Evolutionary conservation across 2,329 filamentous ascomycete genomes (phyloP).

Genomic region (Purpureocillium lavendulum): DNA sequence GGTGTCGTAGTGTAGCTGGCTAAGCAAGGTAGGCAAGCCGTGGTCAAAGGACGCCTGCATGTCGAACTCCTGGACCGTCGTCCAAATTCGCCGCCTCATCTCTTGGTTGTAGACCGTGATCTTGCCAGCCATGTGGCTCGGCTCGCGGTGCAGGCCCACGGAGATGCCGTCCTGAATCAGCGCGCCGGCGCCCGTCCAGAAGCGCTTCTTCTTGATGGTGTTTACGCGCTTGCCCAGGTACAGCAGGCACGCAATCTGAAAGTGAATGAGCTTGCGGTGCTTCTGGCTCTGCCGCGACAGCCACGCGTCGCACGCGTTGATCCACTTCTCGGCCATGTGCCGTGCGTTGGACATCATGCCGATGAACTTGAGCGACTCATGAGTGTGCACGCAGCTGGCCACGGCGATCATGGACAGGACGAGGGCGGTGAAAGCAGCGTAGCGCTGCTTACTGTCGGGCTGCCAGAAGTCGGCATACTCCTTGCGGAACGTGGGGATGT

Average conservation of each 20-base stretch:
- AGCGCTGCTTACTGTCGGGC: constrained; percentile 29
- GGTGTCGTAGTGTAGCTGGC: constrained; percentile 47
- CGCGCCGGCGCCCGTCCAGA: constrained; percentile 49
- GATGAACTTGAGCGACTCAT: constrained; percentile 44
- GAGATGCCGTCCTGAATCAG: constrained; percentile 50
- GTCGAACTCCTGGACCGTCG: constrained; percentile 53
- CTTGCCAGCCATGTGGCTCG: constrained; percentile 43
- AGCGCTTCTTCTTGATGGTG: constrained; percentile 56
- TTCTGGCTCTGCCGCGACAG: constrained; percentile 49
- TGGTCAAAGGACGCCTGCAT: constrained; percentile 55
- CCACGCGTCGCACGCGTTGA: constrained; percentile 48
- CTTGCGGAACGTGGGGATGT: constrained; percentile 49
- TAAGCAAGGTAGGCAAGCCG: constrained; percentile 48
- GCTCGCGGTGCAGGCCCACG: constrained; percentile 51
- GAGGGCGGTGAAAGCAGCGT: constrained; percentile 47
- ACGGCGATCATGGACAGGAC: constrained; percentile 52
- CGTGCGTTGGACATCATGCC: constrained; percentile 51
- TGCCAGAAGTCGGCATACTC: constrained; percentile 50
- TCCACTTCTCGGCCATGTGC: constrained; percentile 46
- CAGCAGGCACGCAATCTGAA: constrained; percentile 50
- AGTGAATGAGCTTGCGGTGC: constrained; percentile 51
- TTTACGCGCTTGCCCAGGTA: constrained; percentile 55
- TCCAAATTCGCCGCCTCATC: constrained; percentile 53
- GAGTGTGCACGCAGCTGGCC: constrained; percentile 47
- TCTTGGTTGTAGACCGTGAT: constrained; percentile 53